phyloP scores from a whole-genome alignment of 176 grass and related monocot species.

The Ampelocalamus luodianensis region DNA sequence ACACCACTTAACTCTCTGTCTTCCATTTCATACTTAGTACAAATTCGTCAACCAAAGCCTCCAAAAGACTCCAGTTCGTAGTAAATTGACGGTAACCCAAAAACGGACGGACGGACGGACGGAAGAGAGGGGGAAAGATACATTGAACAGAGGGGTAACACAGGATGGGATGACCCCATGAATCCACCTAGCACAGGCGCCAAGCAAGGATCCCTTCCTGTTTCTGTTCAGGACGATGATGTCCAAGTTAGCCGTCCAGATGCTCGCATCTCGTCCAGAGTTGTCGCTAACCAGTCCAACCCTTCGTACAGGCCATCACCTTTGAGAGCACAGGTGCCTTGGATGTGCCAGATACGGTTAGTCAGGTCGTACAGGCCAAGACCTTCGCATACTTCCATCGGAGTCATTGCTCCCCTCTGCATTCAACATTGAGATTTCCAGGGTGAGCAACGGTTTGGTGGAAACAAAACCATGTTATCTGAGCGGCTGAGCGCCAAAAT shows the following conservation, averaged over 20 bases:
- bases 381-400: slow-evolving; percentile 93
- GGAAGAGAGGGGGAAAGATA: not conserved
- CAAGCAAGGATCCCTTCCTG: slow-evolving; percentile 28
- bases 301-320: slow-evolving; percentile 95
- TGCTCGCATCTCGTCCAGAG: slow-evolving; percentile 73
- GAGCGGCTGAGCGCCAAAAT: not conserved
- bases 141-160: not conserved
- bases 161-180: not conserved
- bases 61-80: not conserved
- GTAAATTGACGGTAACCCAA: not conserved
- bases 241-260: slow-evolving; percentile 63
- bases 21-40: too few relatives aligned
- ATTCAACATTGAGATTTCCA: not conserved
- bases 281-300: slow-evolving; percentile 85
- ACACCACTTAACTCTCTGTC: too few relatives aligned
- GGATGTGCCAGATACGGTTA: slow-evolving; percentile 91
- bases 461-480: not conserved
- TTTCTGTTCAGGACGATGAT: slow-evolving; percentile 49
- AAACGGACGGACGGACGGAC: not conserved
- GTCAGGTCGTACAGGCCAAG: slow-evolving; percentile 83
- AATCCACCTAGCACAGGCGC: not conserved
- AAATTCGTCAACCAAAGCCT: too few relatives aligned
- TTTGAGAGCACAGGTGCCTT: slow-evolving; percentile 81
- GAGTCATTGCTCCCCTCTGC: slow-evolving; percentile 87
- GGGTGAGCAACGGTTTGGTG: too few relatives aligned